These are phyloP conservation scores for Petunia axillaris DNA, from an alignment of 257 asterid species.

Conservation along the genomic window DNA sequence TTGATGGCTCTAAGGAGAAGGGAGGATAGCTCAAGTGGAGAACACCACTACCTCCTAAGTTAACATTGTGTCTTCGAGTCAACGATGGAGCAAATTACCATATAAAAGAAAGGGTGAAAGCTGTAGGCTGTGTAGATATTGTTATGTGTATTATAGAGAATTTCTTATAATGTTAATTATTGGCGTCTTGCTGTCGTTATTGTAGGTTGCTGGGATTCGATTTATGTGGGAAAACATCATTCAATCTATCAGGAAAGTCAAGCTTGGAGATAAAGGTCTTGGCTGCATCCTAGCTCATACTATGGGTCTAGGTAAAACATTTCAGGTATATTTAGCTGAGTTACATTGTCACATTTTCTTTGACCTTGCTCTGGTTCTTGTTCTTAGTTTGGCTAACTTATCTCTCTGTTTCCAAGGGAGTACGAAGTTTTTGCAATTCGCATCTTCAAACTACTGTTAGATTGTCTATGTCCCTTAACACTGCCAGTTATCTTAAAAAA, in stretches of 20 bases:
- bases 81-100: too few relatives aligned
- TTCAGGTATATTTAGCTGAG: conserved; percentile 70
- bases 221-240: conserved; percentile 96
- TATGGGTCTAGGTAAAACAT: conserved; percentile 97
- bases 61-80: too few relatives aligned
- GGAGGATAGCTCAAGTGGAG: too few relatives aligned
- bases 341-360: neutral
- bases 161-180: conserved; percentile 14
- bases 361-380: neutral
- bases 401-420: conserved; percentile 3
- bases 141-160: neutral
- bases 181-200: conserved; percentile 14
- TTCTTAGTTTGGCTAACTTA: neutral
- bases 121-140: conserved; percentile 3
- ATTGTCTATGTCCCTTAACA: neutral
- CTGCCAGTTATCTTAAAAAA: neutral
- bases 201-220: conserved; percentile 89
- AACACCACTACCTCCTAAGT: too few relatives aligned
- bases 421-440: neutral
- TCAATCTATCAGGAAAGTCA: conserved; percentile 77
- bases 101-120: neutral
- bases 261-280: conserved; percentile 94
- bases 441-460: neutral
- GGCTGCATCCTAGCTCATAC: conserved; percentile 99
- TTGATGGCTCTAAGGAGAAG: too few relatives aligned